phyloP scores from a whole-genome alignment of 495 filamentous ascomycete genomes.

The Pseudevernia furfuracea region DNA sequence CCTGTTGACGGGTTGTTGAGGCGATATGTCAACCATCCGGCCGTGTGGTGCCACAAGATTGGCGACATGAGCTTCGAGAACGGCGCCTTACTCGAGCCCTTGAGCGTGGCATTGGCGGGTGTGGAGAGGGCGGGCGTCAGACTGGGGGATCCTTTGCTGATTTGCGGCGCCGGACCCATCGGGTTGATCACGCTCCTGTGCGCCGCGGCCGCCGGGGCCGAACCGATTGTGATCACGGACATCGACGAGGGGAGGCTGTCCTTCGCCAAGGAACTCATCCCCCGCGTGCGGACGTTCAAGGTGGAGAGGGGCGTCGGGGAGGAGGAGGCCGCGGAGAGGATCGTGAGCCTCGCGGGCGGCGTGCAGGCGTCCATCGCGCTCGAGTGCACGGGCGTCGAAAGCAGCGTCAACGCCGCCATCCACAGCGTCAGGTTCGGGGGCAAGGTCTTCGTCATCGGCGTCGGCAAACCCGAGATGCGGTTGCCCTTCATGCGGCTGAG shows the following conservation, averaged over 20 bases:
- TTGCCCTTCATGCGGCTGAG: slow-evolving; percentile 78
- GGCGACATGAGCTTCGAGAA: slow-evolving; percentile 62
- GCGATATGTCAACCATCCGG: slow-evolving; percentile 67
- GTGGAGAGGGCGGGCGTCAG: slow-evolving; percentile 56
- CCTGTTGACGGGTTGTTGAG: slow-evolving; percentile 69
- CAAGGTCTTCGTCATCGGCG: slow-evolving; percentile 76
- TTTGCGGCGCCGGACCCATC: slow-evolving; percentile 82
- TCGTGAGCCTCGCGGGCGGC: slow-evolving; percentile 42
- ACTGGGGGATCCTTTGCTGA: slow-evolving; percentile 65
- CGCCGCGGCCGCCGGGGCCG: slow-evolving; percentile 69
- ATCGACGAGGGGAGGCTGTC: slow-evolving; percentile 60
- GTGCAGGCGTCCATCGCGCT: slow-evolving; percentile 68
- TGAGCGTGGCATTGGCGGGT: slow-evolving; percentile 78
- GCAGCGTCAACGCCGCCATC: slow-evolving; percentile 65
- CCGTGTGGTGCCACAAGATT: slow-evolving; percentile 78
- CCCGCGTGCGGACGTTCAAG: slow-evolving; percentile 58
- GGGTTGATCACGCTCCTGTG: slow-evolving; percentile 73
- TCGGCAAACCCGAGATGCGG: slow-evolving; percentile 67
- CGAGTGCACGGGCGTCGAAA: slow-evolving; percentile 75
- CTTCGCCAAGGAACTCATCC: slow-evolving; percentile 56
- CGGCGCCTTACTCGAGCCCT: slow-evolving; percentile 79
- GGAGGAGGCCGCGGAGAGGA: slow-evolving; percentile 52
- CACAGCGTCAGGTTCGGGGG: slow-evolving; percentile 65
- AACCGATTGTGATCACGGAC: slow-evolving; percentile 66
- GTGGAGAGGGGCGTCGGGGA: slow-evolving; percentile 46